These are phyloP conservation scores for Malassezia pachydermatis DNA, from an alignment of 1,284 basidiomycete genomes.

Conservation along the genomic window DNA sequence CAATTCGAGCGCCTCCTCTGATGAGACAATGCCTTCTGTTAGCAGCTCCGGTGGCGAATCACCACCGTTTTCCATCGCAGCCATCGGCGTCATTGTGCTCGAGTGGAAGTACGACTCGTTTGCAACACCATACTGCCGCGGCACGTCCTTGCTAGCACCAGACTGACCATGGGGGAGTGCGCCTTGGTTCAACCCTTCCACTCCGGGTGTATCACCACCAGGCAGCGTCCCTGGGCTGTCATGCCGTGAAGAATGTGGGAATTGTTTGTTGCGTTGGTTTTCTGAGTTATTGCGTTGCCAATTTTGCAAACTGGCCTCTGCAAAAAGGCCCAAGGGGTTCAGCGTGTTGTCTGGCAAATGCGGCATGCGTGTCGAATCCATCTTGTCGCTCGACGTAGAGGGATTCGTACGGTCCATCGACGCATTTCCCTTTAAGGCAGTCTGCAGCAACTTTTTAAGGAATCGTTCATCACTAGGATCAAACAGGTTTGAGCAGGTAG, in stretches of 20 bases:
- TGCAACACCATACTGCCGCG: slow-evolving; percentile 61
- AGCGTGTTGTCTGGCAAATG: slow-evolving; percentile 50
- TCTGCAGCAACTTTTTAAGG: background rate
- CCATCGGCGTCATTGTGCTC: slow-evolving; percentile 53
- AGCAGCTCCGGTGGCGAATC: slow-evolving; percentile 72
- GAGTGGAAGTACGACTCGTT: slow-evolving; percentile 79
- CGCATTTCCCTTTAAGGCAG: background rate
- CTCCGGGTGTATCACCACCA: too few relatives aligned
- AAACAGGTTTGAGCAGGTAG: background rate
- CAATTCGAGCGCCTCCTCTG: slow-evolving; percentile 70
- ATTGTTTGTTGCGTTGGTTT: slow-evolving; percentile 6
- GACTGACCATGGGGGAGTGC: background rate
- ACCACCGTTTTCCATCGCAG: slow-evolving; percentile 70
- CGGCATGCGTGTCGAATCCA: slow-evolving; percentile 53
- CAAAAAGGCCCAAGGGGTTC: slow-evolving; percentile 47
- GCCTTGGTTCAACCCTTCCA: too few relatives aligned
- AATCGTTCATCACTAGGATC: background rate
- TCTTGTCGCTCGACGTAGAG: background rate
- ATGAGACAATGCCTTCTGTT: slow-evolving; percentile 66
- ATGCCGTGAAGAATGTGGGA: background rate
- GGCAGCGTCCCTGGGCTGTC: background rate
- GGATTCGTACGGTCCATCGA: background rate
- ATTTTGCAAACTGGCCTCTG: slow-evolving; percentile 46
- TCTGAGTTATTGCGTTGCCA: slow-evolving; percentile 21
- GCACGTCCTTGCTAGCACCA: background rate